phyloP scores from a whole-genome alignment of 768 basidiomycete species.

The Mycena chlorophos region DNA sequence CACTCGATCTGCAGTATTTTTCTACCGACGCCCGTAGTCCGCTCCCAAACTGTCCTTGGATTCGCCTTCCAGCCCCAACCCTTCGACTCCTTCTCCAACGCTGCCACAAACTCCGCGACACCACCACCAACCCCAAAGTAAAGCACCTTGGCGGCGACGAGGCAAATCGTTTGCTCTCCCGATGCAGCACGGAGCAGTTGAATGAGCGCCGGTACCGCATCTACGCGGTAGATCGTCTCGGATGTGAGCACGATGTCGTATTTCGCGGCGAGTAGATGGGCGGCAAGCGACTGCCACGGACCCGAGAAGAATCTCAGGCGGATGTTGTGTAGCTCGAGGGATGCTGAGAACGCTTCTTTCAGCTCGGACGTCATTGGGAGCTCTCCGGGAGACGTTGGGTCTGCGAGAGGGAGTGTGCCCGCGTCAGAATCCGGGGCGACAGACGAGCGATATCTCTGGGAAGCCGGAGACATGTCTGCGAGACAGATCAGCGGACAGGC shows the following conservation, averaged over 20 bases:
- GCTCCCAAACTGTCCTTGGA: conserved; percentile 66
- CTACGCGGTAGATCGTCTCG: conserved; percentile 86
- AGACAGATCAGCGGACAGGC: neutral
- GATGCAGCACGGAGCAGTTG: conserved; percentile 47
- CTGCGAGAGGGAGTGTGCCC: conserved; percentile 28
- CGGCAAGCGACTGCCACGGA: conserved; percentile 60
- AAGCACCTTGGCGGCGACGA: conserved; percentile 88
- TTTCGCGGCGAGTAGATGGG: conserved; percentile 35
- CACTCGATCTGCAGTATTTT: conserved; percentile 66
- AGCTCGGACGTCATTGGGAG: conserved; percentile 67
- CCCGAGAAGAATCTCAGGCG: conserved; percentile 77
- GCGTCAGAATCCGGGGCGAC: conserved; percentile 28
- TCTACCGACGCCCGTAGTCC: conserved; percentile 67
- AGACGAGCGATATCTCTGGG: conserved; percentile 44
- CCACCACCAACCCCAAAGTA: conserved; percentile 98
- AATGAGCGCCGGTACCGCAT: conserved; percentile 63
- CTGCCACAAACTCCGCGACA: conserved; percentile 66
- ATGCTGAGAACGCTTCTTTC: conserved; percentile 59
- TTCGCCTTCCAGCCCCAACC: conserved; percentile 31
- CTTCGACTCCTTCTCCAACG: conserved; percentile 42
- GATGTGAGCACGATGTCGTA: conserved; percentile 84
- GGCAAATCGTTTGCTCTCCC: conserved; percentile 38
- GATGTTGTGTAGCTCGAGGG: conserved; percentile 56
- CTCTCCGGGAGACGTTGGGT: conserved; percentile 48
- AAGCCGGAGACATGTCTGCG: conserved; percentile 63